Base-by-base conservation (phyloP, 352 stramenopile species). In the Plasmopara halstedii region DNA sequence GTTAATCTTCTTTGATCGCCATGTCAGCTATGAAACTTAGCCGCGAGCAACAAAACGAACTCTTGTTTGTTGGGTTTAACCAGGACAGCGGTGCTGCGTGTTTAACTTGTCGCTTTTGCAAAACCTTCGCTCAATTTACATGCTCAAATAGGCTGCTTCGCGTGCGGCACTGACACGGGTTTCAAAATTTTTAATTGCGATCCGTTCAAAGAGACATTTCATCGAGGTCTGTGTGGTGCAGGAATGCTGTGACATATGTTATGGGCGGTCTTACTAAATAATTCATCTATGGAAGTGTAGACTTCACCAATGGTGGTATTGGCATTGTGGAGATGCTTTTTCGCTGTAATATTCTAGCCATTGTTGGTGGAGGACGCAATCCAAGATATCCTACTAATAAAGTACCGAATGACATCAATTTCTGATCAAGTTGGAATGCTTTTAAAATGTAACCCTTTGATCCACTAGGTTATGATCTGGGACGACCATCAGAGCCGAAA, bases 381-480 rank as follows among this genome's bases (percentile, higher is more conserved):
- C 92, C 95, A 25, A 69, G 92, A 48, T 98, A 97, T 51, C 94
- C 96, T 40, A 88, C 93, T 32, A 98, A 99, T 71, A 98, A 98
- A 68, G 85, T 92, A 40, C n/a, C n/a, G n/a, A n/a, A n/a, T n/a
- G n/a, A n/a, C n/a, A n/a, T n/a, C n/a, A n/a, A n/a, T n/a, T n/a
- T n/a, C n/a, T n/a, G n/a, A n/a, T n/a, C n/a, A n/a, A n/a, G n/a
- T n/a, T n/a, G n/a, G n/a, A n/a, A n/a, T n/a, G n/a, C n/a, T n/a
- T n/a, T n/a, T n/a, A n/a, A n/a, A n/a, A n/a, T n/a, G n/a, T n/a
- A n/a, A n/a, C n/a, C n/a, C n/a, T n/a, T n/a, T n/a, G n/a, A n/a
- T n/a, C n/a, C n/a, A n/a, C n/a, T n/a, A 96, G 80, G 95, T 99
- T 14, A 98, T 99, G 78, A 98, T 99, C 51, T 99, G 96, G 94